These are phyloP conservation scores for Testicularia cyperi DNA, from an alignment of 1,284 basidiomycete species.

Conservation along the genomic window DNA sequence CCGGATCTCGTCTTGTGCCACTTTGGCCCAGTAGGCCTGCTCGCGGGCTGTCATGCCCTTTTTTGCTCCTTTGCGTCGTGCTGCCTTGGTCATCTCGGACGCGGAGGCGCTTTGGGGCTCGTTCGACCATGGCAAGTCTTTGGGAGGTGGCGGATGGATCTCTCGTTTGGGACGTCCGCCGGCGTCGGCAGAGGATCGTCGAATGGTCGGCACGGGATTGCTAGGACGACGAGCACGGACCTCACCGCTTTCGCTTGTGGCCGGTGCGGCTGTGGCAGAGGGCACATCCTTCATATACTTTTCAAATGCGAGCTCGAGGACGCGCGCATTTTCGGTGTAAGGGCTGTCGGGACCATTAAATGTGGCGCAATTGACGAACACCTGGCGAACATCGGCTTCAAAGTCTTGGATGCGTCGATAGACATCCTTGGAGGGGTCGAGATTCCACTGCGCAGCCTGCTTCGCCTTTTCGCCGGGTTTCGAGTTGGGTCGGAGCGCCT, in stretches of 20 bases:
- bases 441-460: slow-evolving; percentile 31
- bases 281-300: slow-evolving; percentile 68
- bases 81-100: slow-evolving; percentile 30
- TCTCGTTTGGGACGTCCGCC: slow-evolving; percentile 89
- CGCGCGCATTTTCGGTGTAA: slow-evolving; percentile 76
- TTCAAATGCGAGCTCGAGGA: slow-evolving; percentile 81
- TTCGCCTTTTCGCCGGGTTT: slow-evolving; percentile 52
- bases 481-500: slow-evolving; percentile 37
- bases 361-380: slow-evolving; percentile 82
- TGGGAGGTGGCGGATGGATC: slow-evolving; percentile 89
- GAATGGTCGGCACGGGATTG: slow-evolving; percentile 75
- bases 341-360: slow-evolving; percentile 89
- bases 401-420: slow-evolving; percentile 45
- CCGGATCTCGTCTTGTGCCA: slow-evolving; percentile 77
- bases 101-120: slow-evolving; percentile 55
- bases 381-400: slow-evolving; percentile 60
- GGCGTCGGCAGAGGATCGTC: slow-evolving; percentile 67
- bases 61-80: slow-evolving; percentile 33
- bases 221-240: slow-evolving; percentile 69
- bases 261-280: slow-evolving; percentile 31
- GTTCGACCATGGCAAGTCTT: slow-evolving; percentile 83
- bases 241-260: slow-evolving; percentile 51
- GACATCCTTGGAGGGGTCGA: slow-evolving; percentile 45
- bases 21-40: slow-evolving; percentile 69
- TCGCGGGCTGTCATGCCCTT: slow-evolving; percentile 50